Conservation (phyloP, 2,329 filamentous ascomycete species). For the Lecanicillium sp. region DNA sequence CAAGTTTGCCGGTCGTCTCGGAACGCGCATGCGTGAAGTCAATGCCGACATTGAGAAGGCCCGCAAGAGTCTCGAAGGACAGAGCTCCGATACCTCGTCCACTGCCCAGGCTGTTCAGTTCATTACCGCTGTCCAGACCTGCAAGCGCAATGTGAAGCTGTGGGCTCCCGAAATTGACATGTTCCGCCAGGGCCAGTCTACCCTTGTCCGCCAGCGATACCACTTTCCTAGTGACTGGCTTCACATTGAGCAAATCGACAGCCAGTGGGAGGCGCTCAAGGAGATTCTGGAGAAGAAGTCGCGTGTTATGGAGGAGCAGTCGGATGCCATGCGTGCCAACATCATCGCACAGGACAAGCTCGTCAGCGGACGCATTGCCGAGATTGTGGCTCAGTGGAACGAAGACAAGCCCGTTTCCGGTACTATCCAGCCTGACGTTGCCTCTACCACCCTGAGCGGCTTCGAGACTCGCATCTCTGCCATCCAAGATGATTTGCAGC, state of each 20-base stretch:
- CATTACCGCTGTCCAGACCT: constrained; percentile 95
- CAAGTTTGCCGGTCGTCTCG: constrained; percentile 86
- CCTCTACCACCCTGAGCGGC: constrained; percentile 70
- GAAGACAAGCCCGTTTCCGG: constrained; percentile 96
- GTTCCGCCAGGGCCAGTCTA: constrained; percentile 93
- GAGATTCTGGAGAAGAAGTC: constrained; percentile 88
- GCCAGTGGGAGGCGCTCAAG: constrained; percentile 89
- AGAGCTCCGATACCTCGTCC: constrained; percentile 87
- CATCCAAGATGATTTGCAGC: constrained; percentile 80
- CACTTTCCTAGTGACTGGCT: constrained; percentile 94
- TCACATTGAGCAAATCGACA: constrained; percentile 90
- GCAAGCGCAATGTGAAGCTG: constrained; percentile 84
- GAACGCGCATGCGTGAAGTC: constrained; percentile 85
- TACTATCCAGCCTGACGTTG: constrained; percentile 83
- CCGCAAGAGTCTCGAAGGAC: constrained; percentile 80
- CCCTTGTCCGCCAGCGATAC: constrained; percentile 83
- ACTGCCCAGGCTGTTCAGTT: constrained; percentile 97
- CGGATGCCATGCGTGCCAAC: constrained; percentile 89
- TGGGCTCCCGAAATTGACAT: constrained; percentile 96
- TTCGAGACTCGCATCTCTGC: constrained; percentile 83
- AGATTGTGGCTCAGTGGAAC: constrained; percentile 83
- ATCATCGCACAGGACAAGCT: constrained; percentile 91
- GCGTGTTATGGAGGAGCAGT: constrained; percentile 94
- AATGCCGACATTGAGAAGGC: constrained; percentile 89
- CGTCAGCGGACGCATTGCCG: constrained; percentile 78